Evolutionary conservation across 75 land plant genomes (phyloP), one percentile per base, ranked within the genome.

Genomic region (Pseudotsuga menziesii): DNA sequence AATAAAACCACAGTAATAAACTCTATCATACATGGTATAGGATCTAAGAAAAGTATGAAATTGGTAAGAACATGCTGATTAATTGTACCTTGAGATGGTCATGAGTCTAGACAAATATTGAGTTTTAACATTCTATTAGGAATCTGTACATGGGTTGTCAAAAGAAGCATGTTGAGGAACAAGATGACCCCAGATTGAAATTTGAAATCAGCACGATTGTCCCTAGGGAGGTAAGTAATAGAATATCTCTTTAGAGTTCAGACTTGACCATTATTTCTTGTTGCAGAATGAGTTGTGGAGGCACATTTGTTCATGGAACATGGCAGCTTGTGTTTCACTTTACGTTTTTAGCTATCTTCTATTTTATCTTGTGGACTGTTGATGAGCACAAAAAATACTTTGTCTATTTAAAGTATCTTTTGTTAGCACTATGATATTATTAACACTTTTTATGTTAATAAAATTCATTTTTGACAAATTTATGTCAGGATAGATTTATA

Each of bases 161-260:
- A 80, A 79, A 81, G 73, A 89, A 81, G 79, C 86, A 89, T 25
- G 90, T 94, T 27, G 94, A 75, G 57, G 88, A 89, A 61, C 61
- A 94, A 58, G 92, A 90, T 62, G 99, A 96, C 83, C 85, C 80
- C 36, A 89, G 97, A 72, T 44, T 96, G 73, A 89, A 84, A 64
- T 96, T 96, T 79, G 99, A 96, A 80, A 75, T 96, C 41, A 83
- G 81, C 78, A 96, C 99, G 32, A 79, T 92, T 26, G 77, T 84
- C n/a, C 76, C 84, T 6, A 81, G 94, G 67, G 88, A 92, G 91
- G 99, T 94, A 83, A 73, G 56, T 69, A 56, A 23, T 14, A 41
- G 52, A 56, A 56, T 75, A 16, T 75, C 20, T 36, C 25, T n/a
- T n/a, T n/a, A n/a, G n/a, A n/a, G n/a, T n/a, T 52, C 2, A 56